A percentile compares a stretch with the other conserved stretches of the same genome.
These are phyloP conservation scores for Blastobotrys aristatus DNA, from an alignment of 1,139 yeast species.

Conservation along the genomic window DNA sequence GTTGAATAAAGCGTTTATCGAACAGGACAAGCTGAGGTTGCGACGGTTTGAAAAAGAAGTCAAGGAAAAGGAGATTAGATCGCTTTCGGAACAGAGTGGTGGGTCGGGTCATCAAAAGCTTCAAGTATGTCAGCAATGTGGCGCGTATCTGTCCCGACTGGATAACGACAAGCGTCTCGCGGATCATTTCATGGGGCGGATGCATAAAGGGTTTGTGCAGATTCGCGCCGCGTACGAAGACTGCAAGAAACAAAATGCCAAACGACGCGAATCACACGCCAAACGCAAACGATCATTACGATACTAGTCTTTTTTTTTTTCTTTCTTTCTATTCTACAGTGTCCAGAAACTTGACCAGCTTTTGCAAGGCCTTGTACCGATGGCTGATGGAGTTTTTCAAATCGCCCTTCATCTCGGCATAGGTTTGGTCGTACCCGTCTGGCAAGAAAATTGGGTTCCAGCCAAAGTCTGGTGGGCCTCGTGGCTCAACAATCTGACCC, in stretches of 20 bases:
- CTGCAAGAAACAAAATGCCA: constrained; percentile 35
- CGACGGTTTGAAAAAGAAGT: constrained; percentile 39
- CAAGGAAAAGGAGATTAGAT: constrained; percentile 50
- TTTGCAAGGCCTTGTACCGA: constrained; percentile 73
- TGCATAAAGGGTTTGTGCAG: constrained; percentile 74
- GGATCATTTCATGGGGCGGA: constrained; percentile 86
- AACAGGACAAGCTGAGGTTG: constrained; percentile 37
- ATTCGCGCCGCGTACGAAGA: constrained; percentile 63
- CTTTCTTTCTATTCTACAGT: constrained; percentile 1
- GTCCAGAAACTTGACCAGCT: constrained; percentile 56
- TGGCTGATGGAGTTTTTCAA: constrained; percentile 81
- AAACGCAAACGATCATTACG: constrained; percentile 10
- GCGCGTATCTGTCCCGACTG: constrained; percentile 79
- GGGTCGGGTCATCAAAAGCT: constrained; percentile 86
- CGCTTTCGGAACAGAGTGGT: constrained; percentile 66
- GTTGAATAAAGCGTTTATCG: constrained; percentile 47
- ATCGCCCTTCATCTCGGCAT: constrained; percentile 81
- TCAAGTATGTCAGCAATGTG: constrained; percentile 89
- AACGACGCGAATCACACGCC: neutral
- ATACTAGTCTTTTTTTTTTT: neutral
- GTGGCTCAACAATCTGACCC: constrained; percentile 69
- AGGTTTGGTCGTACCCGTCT: constrained; percentile 55
- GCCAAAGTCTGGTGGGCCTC: constrained; percentile 82
- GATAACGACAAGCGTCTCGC: constrained; percentile 89
- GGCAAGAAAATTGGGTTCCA: constrained; percentile 95